phyloP scores from a whole-genome alignment of 208 protist species.

The Crithidia brevicula region DNA sequence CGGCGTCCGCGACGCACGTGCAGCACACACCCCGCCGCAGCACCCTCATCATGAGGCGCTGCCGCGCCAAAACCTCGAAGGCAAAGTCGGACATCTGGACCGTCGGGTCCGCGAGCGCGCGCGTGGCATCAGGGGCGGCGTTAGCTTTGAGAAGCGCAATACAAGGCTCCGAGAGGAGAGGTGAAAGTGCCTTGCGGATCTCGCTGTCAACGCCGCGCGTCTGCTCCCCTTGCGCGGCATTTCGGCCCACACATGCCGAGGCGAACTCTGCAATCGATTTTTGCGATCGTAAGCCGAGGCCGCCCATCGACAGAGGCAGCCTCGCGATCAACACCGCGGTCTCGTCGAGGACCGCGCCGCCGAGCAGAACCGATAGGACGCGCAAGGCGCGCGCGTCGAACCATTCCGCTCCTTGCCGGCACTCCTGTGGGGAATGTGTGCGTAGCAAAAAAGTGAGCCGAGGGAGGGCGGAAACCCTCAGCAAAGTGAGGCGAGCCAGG shows the following conservation, averaged over 20 bases:
- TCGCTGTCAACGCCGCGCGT: slow-evolving; percentile 21
- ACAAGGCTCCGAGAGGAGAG: slow-evolving; percentile 34
- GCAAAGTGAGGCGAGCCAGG: slow-evolving; percentile 19
- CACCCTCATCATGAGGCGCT: slow-evolving; percentile 30
- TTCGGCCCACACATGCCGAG: slow-evolving; percentile 24
- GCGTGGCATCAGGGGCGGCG: slow-evolving; percentile 25
- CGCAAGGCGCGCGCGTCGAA: slow-evolving; percentile 30
- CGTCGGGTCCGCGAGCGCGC: slow-evolving; percentile 34
- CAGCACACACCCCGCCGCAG: slow-evolving; percentile 11
- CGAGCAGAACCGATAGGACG: slow-evolving; percentile 17
- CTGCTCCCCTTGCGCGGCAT: slow-evolving; percentile 16
- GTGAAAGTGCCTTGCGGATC: slow-evolving; percentile 2
- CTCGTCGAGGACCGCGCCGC: neutral
- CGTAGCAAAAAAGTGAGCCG: slow-evolving; percentile 35
- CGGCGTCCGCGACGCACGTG: slow-evolving; percentile 26
- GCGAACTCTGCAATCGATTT: slow-evolving; percentile 24
- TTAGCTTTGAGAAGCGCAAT: slow-evolving; percentile 28
- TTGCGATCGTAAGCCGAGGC: slow-evolving; percentile 32
- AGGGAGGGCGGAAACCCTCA: slow-evolving; percentile 23
- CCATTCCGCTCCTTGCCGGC: slow-evolving; percentile 12
- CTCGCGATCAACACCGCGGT: slow-evolving; percentile 8
- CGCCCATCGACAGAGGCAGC: slow-evolving; percentile 32
- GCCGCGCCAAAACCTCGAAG: slow-evolving; percentile 20
- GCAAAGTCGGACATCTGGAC: slow-evolving; percentile 14
- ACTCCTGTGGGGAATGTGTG: slow-evolving; percentile 21